phyloP scores from a whole-genome alignment of 2,329 filamentous ascomycete species.

The Fusarium nanum region DNA sequence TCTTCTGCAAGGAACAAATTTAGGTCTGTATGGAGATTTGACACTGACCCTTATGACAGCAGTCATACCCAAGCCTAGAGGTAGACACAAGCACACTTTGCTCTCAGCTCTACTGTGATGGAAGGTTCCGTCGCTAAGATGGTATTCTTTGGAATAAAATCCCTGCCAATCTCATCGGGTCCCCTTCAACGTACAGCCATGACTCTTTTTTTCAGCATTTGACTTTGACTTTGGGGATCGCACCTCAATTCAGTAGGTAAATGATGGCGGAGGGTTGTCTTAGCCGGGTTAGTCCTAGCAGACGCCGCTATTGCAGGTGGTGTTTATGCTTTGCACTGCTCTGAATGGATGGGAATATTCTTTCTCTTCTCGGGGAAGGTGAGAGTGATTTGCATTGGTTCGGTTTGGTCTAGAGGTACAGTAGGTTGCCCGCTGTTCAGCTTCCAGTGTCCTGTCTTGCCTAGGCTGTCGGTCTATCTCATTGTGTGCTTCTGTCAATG shows the following conservation, averaged over 20 bases:
- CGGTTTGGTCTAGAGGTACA: background rate
- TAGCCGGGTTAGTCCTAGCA: constrained; percentile 33
- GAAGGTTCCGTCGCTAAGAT: constrained; percentile 1
- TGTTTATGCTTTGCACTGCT: constrained; percentile 28
- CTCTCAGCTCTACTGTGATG: constrained; percentile 2
- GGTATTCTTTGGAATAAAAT: constrained; percentile 6
- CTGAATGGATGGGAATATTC: background rate
- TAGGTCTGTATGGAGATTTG: background rate
- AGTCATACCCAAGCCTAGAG: background rate
- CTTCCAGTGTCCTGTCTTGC: background rate
- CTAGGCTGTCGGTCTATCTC: background rate
- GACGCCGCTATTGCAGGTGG: constrained; percentile 25
- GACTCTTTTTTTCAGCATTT: constrained; percentile 31
- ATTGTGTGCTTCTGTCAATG: background rate
- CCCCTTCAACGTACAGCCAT: constrained; percentile 20
- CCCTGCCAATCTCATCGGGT: constrained; percentile 3
- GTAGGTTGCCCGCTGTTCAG: background rate
- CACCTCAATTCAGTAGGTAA: constrained; percentile 14
- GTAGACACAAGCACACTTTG: constrained; percentile 1
- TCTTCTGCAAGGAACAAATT: constrained; percentile 35
- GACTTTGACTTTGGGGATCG: constrained; percentile 27
- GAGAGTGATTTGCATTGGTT: constrained; percentile 10
- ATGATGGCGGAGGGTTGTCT: constrained; percentile 27
- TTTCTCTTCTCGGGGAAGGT: background rate
- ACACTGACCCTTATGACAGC: constrained; percentile 11